Percentiles rank a stretch among this genome's conserved stretches.
Conservation (phyloP, 441 rosid species). For the Gossypium lobatum region DNA sequence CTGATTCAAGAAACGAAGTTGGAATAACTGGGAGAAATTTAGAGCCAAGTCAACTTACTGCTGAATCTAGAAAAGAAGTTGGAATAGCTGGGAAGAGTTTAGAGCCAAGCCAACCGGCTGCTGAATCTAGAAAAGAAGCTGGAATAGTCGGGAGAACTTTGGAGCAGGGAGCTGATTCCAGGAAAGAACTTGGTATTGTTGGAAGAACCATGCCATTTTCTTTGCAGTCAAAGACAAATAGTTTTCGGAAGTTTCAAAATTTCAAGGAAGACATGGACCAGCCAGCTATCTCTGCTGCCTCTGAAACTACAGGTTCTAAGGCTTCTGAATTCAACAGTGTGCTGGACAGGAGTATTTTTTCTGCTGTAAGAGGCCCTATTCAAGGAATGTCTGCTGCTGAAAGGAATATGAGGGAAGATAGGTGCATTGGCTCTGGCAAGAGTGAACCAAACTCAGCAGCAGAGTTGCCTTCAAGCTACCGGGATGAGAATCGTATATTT, state of each 20-base stretch:
- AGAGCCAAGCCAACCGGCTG: constrained; percentile 35
- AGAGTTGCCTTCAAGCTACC: constrained; percentile 50
- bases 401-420: constrained; percentile 49
- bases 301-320: constrained; percentile 44
- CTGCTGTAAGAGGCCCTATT: constrained; percentile 37
- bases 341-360: constrained; percentile 37
- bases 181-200: constrained; percentile 73
- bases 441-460: constrained; percentile 35
- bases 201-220: constrained; percentile 98
- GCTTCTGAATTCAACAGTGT: constrained; percentile 30
- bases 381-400: constrained; percentile 48
- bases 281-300: constrained; percentile 35
- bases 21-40: constrained; percentile 3
- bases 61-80: constrained; percentile 18
- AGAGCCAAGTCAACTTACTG: constrained; percentile 2
- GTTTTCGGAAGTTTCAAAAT: constrained; percentile 51
- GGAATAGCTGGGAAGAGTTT: constrained; percentile 14
- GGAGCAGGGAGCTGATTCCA: constrained; percentile 65
- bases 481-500: constrained; percentile 62
- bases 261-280: constrained; percentile 61
- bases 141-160: constrained; percentile 66
- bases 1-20: constrained; percentile 69
- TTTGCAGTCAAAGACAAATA: constrained; percentile 75
- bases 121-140: constrained; percentile 72
- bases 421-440: constrained; percentile 42